phyloP scores from a whole-genome alignment of 805 yeast species.

The Metschnikowia noctiluminum region DNA sequence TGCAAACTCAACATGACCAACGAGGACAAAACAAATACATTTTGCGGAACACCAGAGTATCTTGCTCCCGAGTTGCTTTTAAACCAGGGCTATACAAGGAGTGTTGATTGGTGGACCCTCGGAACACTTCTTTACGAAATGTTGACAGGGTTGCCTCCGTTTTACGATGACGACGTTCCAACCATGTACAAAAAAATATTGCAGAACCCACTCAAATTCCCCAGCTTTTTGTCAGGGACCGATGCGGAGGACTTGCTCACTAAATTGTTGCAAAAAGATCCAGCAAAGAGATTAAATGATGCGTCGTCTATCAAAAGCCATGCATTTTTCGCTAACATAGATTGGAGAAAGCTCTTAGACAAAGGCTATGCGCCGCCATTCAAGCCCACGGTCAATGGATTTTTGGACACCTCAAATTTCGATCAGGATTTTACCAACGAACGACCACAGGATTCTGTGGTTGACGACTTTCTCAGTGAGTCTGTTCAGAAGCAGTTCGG shows the following conservation, averaged over 20 bases:
- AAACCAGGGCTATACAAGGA: conserved; percentile 92
- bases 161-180: conserved; percentile 89
- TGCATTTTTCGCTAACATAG: conserved; percentile 82
- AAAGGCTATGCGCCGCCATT: conserved; percentile 94
- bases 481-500: conserved; percentile 98
- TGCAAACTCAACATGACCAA: conserved; percentile 93
- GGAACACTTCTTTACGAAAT: conserved; percentile 92
- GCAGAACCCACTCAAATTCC: conserved; percentile 85
- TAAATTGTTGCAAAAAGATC: conserved; percentile 80
- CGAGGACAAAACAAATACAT: conserved; percentile 84
- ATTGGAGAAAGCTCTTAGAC: conserved; percentile 78
- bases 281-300: conserved; percentile 73
- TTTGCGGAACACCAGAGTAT: conserved; percentile 98
- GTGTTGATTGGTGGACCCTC: conserved; percentile 98
- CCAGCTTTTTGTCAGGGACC: conserved; percentile 72
- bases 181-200: conserved; percentile 92
- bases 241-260: conserved; percentile 80
- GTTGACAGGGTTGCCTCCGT: conserved; percentile 97
- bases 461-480: conserved; percentile 86
- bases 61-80: conserved; percentile 90
- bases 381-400: conserved; percentile 84
- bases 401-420: conserved; percentile 88
- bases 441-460: conserved; percentile 92
- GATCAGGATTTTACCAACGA: conserved; percentile 91
- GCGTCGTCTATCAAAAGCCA: conserved; percentile 82